Conservation (phyloP, 805 yeast species). For the Yamadazyma kitorensis region DNA sequence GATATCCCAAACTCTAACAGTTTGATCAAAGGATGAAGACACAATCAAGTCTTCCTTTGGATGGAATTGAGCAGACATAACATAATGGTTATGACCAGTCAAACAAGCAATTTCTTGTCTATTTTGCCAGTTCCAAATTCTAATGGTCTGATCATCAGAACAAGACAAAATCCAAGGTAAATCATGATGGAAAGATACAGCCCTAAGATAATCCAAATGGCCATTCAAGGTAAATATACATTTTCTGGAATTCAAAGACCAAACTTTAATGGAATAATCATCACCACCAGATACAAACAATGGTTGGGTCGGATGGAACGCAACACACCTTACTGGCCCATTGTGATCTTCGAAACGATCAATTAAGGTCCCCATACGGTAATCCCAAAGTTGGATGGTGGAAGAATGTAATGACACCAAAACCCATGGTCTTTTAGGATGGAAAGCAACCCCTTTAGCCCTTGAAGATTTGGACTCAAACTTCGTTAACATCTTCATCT, state of each 20-base stretch:
- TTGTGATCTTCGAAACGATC: constrained; percentile 97
- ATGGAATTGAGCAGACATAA: constrained; percentile 97
- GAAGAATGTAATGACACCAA: constrained; percentile 92
- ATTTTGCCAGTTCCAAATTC: constrained; percentile 99
- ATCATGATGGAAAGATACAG: constrained; percentile 91
- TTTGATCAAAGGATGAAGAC: constrained; percentile 93
- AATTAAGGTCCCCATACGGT: constrained; percentile 96
- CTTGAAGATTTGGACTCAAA: constrained; percentile 97
- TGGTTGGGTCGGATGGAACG: constrained; percentile 98
- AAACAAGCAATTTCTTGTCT: constrained; percentile 95
- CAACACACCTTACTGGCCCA: constrained; percentile 95
- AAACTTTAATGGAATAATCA: constrained; percentile 90
- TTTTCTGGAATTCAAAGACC: constrained; percentile 91
- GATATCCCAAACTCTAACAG: constrained; percentile 99
- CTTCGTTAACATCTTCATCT: constrained; percentile 75
- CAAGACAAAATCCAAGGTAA: constrained; percentile 96
- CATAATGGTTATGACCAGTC: constrained; percentile 98
- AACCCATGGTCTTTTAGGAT: constrained; percentile 95
- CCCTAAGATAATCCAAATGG: constrained; percentile 92
- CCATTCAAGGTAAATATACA: constrained; percentile 90
- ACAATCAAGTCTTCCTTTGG: constrained; percentile 93
- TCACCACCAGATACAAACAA: constrained; percentile 97
- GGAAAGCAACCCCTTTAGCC: constrained; percentile 97
- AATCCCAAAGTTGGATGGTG: constrained; percentile 99
- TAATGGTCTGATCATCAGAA: constrained; percentile 96